Conservation (phyloP, 1,284 basidiomycete species). For the Cutaneotrichosporon spelunceum region DNA sequence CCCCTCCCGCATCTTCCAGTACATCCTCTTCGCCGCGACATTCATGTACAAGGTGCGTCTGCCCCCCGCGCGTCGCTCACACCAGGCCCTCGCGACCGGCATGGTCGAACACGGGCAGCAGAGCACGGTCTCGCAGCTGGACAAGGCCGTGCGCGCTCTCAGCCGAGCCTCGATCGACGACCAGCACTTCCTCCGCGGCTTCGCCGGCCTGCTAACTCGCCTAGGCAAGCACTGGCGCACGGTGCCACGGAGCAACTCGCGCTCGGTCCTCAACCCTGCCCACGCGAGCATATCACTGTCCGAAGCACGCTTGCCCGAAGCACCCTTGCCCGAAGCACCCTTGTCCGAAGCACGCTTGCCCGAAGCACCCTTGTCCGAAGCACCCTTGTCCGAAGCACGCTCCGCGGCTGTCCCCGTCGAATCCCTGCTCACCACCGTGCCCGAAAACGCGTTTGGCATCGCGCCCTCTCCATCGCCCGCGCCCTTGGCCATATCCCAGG, state of each 20-base stretch:
- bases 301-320: too few relatives aligned
- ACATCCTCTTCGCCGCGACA: constrained; percentile 21
- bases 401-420: too few relatives aligned
- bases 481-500: neutral
- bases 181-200: constrained; percentile 20
- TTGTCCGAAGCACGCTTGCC: too few relatives aligned
- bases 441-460: neutral
- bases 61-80: neutral
- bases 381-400: too few relatives aligned
- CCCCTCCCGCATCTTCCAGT: constrained; percentile 20
- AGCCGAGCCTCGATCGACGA: constrained; percentile 17
- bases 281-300: too few relatives aligned
- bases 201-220: constrained; percentile 14
- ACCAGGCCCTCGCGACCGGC: constrained; percentile 15
- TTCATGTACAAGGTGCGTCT: constrained; percentile 21
- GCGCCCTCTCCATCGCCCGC: neutral
- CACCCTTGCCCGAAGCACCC: too few relatives aligned
- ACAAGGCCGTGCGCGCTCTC: constrained; percentile 13
- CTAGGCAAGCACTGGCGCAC: constrained; percentile 19
- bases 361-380: too few relatives aligned
- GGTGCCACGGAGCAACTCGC: neutral
- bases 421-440: neutral
- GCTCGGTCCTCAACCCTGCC: neutral
- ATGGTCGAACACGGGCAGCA: constrained; percentile 21
- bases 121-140: constrained; percentile 11